Evolutionary conservation across 257 asterid genomes (phyloP).

Genomic region (Solanum virginianum): DNA sequence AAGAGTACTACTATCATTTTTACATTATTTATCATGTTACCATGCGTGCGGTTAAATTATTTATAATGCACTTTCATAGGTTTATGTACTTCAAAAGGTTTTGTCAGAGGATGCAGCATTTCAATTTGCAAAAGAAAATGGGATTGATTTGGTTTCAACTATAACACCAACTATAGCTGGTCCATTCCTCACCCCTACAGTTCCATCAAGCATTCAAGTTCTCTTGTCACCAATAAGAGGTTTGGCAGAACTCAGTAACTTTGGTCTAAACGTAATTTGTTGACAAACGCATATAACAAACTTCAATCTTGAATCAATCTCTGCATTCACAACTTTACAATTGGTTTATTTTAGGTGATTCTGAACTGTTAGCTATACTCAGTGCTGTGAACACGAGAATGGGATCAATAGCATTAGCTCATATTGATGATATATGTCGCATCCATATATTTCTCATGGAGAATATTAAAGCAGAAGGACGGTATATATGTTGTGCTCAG

Average conservation of each 20-base stretch:
- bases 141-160: constrained; percentile 51
- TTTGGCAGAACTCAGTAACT: not conserved
- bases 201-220: constrained; percentile 68
- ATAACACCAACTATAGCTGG: constrained; percentile 75
- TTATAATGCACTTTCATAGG: constrained; percentile 19
- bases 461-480: constrained; percentile 43
- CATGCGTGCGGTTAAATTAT: not conserved
- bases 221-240: constrained; percentile 77
- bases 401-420: constrained; percentile 82
- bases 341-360: constrained; percentile 34
- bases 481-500: constrained; percentile 46
- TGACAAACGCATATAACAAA: not conserved
- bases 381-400: constrained; percentile 57
- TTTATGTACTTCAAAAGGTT: constrained; percentile 55
- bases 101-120: constrained; percentile 69
- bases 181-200: constrained; percentile 58
- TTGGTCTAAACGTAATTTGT: not conserved
- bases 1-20: not conserved
- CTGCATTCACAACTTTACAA: not conserved
- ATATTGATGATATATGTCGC: constrained; percentile 57
- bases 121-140: constrained; percentile 50
- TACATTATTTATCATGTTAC: not conserved
- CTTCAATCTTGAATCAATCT: not conserved
- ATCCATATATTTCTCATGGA: constrained; percentile 81
- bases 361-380: constrained; percentile 33